Conservation (phyloP, 2,329 filamentous ascomycete genomes). For the Nigrospora osmanthi region DNA sequence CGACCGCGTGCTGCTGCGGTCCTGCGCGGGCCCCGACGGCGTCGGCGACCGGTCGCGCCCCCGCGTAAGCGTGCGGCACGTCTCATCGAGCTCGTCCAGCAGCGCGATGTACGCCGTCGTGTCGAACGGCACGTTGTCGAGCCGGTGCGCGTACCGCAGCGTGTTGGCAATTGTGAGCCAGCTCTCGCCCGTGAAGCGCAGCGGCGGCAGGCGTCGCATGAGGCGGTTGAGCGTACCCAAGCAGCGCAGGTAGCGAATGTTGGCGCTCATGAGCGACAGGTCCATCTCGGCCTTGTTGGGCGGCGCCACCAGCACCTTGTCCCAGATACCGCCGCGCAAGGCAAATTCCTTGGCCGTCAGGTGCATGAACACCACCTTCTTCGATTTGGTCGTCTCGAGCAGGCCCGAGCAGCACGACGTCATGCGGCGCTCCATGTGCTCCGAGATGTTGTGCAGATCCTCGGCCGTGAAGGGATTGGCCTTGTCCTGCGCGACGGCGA, state of each 20-base stretch:
- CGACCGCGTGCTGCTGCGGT: not conserved
- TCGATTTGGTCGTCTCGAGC: slow-evolving; percentile 12
- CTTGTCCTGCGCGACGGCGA: slow-evolving; percentile 2
- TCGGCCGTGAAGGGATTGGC: slow-evolving; percentile 10
- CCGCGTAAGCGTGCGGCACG: not conserved
- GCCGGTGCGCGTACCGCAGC: slow-evolving; percentile 1
- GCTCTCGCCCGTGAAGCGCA: not conserved
- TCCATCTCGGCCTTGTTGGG: slow-evolving; percentile 2
- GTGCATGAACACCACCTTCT: slow-evolving; percentile 2
- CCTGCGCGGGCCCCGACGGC: not conserved
- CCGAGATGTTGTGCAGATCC: slow-evolving; percentile 12
- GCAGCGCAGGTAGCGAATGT: not conserved
- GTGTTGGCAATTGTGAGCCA: not conserved
- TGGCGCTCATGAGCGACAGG: slow-evolving; percentile 1
- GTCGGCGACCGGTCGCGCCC: not conserved
- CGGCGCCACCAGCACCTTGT: not conserved
- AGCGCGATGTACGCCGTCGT: not conserved
- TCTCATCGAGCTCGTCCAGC: slow-evolving; percentile 1
- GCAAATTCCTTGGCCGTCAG: slow-evolving; percentile 3
- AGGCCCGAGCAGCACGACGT: slow-evolving; percentile 17
- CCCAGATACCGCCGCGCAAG: not conserved
- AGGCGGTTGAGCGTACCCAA: not conserved
- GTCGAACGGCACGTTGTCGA: slow-evolving; percentile 3
- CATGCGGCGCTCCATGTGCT: slow-evolving; percentile 18
- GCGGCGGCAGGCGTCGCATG: not conserved